A percentile compares a stretch with the other conserved stretches of the same genome.
Conservation (phyloP, 805 yeast genomes). For the Starmerella apicola region DNA sequence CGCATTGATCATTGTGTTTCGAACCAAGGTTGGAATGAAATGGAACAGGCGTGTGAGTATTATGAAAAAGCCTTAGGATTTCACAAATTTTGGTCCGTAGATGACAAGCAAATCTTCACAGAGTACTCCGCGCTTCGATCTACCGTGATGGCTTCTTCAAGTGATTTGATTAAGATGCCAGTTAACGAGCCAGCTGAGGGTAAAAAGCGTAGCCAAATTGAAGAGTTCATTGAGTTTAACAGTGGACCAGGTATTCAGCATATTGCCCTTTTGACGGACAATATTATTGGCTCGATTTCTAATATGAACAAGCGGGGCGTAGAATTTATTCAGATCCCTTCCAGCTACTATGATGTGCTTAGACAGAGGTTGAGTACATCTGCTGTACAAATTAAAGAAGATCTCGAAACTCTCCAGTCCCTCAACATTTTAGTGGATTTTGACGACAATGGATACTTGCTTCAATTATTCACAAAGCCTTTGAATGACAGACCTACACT, state of each 20-base stretch:
- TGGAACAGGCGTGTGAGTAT: slow-evolving; percentile 45
- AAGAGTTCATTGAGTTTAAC: slow-evolving; percentile 63
- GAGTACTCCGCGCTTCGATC: slow-evolving; percentile 58
- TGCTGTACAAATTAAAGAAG: slow-evolving; percentile 39
- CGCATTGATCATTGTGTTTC: slow-evolving; percentile 71
- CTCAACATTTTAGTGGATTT: slow-evolving; percentile 61
- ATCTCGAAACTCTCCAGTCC: slow-evolving; percentile 37
- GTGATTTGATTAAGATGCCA: slow-evolving; percentile 63
- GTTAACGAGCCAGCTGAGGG: slow-evolving; percentile 75
- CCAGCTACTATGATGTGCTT: slow-evolving; percentile 43
- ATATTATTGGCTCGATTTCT: slow-evolving; percentile 47
- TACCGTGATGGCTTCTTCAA: slow-evolving; percentile 60
- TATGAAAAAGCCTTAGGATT: slow-evolving; percentile 59
- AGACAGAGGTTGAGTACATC: slow-evolving; percentile 35
- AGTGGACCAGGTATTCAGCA: slow-evolving; percentile 82
- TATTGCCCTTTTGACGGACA: slow-evolving; percentile 52
- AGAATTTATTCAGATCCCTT: slow-evolving; percentile 53
- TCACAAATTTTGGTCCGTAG: slow-evolving; percentile 75
- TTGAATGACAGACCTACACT: slow-evolving; percentile 68
- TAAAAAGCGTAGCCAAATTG: slow-evolving; percentile 57
- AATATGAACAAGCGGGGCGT: slow-evolving; percentile 50
- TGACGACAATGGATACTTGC: slow-evolving; percentile 61
- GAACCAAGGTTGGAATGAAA: slow-evolving; percentile 57
- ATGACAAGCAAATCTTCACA: slow-evolving; percentile 62
- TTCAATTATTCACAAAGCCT: slow-evolving; percentile 72